Percentiles rank a stretch among this genome's conserved stretches.
Conservation (phyloP, 257 asterid species). For the Solanum dulcamara region DNA sequence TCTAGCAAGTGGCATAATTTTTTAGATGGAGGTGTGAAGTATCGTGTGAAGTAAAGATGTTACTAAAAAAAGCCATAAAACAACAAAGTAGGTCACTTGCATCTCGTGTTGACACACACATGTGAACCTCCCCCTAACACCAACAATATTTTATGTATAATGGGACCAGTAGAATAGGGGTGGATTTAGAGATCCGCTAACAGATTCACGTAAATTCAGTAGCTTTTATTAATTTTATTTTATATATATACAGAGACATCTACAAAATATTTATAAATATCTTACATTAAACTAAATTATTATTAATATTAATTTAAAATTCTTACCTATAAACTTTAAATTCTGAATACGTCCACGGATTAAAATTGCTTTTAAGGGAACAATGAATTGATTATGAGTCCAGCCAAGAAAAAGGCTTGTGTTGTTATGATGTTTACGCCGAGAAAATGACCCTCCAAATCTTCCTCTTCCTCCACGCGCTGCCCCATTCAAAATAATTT, state of each 20-base stretch:
- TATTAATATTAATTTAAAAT: neutral
- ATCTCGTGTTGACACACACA: slow-evolving; percentile 37
- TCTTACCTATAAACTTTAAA: neutral
- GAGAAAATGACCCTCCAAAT: neutral
- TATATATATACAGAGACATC: neutral
- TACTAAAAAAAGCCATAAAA: slow-evolving; percentile 1
- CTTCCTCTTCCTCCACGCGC: neutral
- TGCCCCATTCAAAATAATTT: neutral
- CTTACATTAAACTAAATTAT: neutral
- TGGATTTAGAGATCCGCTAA: no score
- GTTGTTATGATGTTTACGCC: neutral
- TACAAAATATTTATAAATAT: neutral
- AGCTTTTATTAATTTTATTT: neutral
- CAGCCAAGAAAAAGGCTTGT: neutral
- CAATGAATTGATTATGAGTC: neutral
- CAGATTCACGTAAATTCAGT: neutral
- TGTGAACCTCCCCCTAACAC: slow-evolving; percentile 18
- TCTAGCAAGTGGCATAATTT: neutral
- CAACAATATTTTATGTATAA: neutral
- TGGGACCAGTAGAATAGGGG: neutral
- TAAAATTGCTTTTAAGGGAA: neutral
- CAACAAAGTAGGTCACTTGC: slow-evolving; percentile 12
- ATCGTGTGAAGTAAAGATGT: neutral
- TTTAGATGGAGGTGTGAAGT: neutral
- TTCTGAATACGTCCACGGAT: no score